These are phyloP conservation scores for Nakaseomyces glabratus DNA, from an alignment of 1,139 yeast genomes.

Conservation along the genomic window DNA sequence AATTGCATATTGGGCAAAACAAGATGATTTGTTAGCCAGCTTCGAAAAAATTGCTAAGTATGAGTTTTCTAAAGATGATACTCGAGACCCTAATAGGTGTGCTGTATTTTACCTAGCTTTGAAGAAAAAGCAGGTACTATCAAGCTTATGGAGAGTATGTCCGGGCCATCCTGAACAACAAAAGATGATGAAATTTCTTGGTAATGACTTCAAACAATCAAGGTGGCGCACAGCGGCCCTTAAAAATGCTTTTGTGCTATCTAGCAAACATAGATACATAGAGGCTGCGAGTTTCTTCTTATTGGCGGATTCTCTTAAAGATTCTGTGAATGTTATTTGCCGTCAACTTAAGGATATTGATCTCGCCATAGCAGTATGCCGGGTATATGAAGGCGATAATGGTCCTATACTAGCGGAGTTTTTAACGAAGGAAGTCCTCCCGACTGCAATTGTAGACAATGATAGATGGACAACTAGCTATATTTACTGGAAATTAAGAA, in stretches of 20 bases:
- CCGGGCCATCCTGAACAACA: constrained; percentile 70
- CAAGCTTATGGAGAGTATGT: constrained; percentile 78
- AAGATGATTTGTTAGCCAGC: constrained; percentile 41
- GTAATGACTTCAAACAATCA: constrained; percentile 61
- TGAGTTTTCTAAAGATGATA: constrained; percentile 40
- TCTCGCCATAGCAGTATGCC: constrained; percentile 71
- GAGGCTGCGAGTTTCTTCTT: constrained; percentile 90
- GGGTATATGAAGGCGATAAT: constrained; percentile 56
- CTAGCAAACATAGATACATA: constrained; percentile 77
- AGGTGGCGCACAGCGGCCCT: constrained; percentile 85
- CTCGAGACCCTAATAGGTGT: constrained; percentile 65
- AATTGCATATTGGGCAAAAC: constrained; percentile 63
- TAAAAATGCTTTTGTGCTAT: constrained; percentile 83
- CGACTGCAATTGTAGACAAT: constrained; percentile 50
- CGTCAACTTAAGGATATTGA: constrained; percentile 57
- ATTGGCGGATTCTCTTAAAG: constrained; percentile 67
- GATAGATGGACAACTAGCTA: constrained; percentile 81
- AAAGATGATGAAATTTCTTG: constrained; percentile 68
- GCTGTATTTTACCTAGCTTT: constrained; percentile 73
- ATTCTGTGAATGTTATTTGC: constrained; percentile 66
- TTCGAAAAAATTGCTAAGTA: constrained; percentile 65
- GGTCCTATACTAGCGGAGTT: constrained; percentile 44
- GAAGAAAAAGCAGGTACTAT: constrained; percentile 61
- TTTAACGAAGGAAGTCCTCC: constrained; percentile 46
- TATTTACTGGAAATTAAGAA: constrained; percentile 61